Conservation (phyloP, 352 stramenopile species). For the Phytopythium cucurbitacearum region DNA sequence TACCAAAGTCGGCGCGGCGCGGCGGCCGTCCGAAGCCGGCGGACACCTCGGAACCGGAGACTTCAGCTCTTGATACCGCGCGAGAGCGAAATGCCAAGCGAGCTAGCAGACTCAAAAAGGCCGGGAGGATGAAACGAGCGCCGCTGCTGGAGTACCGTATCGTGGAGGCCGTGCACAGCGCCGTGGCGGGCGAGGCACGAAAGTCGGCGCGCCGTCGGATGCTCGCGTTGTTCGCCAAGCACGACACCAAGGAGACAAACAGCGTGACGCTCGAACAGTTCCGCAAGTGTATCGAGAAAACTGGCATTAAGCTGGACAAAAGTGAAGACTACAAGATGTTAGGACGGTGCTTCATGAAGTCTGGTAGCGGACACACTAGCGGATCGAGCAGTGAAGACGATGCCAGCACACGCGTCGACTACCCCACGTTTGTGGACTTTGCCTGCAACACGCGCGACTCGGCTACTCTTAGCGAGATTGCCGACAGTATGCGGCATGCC, state of each 20-base stretch:
- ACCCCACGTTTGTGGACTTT: constrained; percentile 59
- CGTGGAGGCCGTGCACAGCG: constrained; percentile 50
- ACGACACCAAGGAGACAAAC: constrained; percentile 35
- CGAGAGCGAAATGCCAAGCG: constrained; percentile 10
- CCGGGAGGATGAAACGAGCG: constrained; percentile 41
- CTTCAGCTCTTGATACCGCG: neutral
- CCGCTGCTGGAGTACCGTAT: constrained; percentile 37
- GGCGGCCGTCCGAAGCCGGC: too few species aligned
- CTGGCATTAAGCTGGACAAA: constrained; percentile 42
- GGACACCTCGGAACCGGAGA: too few species aligned
- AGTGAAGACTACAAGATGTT: constrained; percentile 28
- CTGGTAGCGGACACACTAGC: constrained; percentile 2
- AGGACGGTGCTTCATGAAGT: constrained; percentile 32
- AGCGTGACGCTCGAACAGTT: constrained; percentile 37
- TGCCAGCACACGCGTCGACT: constrained; percentile 32
- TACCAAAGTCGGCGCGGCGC: neutral
- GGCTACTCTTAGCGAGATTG: constrained; percentile 51
- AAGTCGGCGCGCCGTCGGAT: constrained; percentile 35
- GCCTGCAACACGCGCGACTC: constrained; percentile 62
- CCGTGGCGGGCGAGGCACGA: constrained; percentile 37
- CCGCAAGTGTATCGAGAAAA: constrained; percentile 52
- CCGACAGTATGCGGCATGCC: constrained; percentile 30
- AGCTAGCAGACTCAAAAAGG: constrained; percentile 24
- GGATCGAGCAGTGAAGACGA: constrained; percentile 9
- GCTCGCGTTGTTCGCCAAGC: constrained; percentile 43